Evolutionary conservation across 139 green algal genomes (phyloP).

Genomic region (Micractinium conductrix): DNA sequence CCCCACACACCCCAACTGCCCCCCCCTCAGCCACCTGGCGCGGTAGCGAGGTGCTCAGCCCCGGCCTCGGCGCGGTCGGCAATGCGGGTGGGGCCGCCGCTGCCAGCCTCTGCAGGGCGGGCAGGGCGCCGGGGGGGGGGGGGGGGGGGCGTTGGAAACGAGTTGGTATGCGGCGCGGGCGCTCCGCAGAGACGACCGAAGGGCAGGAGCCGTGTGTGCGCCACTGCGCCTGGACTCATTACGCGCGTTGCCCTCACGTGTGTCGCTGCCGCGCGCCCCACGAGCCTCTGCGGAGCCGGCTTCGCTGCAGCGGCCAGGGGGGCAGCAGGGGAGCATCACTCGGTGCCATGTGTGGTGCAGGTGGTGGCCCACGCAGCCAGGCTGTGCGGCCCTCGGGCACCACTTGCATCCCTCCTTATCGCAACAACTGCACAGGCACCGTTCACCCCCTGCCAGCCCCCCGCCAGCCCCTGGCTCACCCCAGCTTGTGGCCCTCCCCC

Average conservation of each 20-base stretch:
- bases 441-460: no score
- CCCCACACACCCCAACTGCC: background rate
- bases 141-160: background rate
- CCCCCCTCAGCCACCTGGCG: background rate
- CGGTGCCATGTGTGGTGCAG: no score
- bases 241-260: no score
- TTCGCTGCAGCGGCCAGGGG: background rate
- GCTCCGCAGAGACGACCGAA: no score
- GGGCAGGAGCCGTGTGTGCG: no score
- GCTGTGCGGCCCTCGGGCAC: no score
- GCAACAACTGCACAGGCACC: no score
- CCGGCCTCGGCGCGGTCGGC: background rate
- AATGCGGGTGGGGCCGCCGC: slow-evolving; percentile 9
- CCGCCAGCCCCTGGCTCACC: background rate
- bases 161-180: no score
- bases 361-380: no score
- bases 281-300: background rate
- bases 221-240: background rate
- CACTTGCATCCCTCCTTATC: no score
- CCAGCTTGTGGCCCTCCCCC: background rate
- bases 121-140: background rate
- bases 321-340: no score
- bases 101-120: background rate
- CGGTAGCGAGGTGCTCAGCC: background rate
- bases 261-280: slow-evolving; percentile 5